Base-by-base conservation (phyloP, 2,329 filamentous ascomycete genomes). In the Trichophyton rubrum region DNA sequence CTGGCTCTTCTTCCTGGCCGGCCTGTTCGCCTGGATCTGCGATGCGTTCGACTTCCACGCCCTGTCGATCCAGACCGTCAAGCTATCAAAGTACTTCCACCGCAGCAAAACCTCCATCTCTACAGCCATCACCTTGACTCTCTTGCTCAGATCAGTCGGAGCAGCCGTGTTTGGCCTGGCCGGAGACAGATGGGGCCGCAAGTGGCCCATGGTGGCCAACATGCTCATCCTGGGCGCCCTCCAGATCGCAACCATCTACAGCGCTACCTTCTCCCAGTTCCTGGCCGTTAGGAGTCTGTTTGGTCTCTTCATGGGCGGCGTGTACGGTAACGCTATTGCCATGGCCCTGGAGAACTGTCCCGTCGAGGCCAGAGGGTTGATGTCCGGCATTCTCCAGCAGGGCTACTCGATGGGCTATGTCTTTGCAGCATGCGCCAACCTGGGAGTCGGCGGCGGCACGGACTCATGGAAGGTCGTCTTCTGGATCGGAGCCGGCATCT, bases 401-500 rank as follows among this genome's bases (percentile, higher is more conserved):
- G 82, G 82, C 2, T 85, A 85, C 66, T 82, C 83, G 0, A 85
- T 85, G 68, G 83, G 83, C 1, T 85, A 85, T 67, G 73, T 85
- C n/a, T 76, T 85, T 0, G 83, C 80, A 0, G 80, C 81, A 5
- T 82, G 83, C 67, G 76, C 76, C 0, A 73, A 77, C 47, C 77
- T 67, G 11, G 66, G 78, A 3, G 77, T 79, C 57, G 77, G 88
- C 71, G 93, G 89, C 0, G 92, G 89, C 0, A 72, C 83, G 0
- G 86, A 95, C 68, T 85, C 81, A 58, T 96, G 90, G 90, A 80
- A 90, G 7, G 89, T 89, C 0, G 78, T 95, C 0, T 95, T 85
- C 78, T 96, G 90, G 90, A 95, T 95, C 71, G 90, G 86, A 13
- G 89, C 90, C 3, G 82, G 86, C 41, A 88, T 89, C 0, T 90